Evolutionary conservation across 179 eudicot species (phyloP), one percentile per base, ranked within the genome.

Genomic region (Beta corolliflora): DNA sequence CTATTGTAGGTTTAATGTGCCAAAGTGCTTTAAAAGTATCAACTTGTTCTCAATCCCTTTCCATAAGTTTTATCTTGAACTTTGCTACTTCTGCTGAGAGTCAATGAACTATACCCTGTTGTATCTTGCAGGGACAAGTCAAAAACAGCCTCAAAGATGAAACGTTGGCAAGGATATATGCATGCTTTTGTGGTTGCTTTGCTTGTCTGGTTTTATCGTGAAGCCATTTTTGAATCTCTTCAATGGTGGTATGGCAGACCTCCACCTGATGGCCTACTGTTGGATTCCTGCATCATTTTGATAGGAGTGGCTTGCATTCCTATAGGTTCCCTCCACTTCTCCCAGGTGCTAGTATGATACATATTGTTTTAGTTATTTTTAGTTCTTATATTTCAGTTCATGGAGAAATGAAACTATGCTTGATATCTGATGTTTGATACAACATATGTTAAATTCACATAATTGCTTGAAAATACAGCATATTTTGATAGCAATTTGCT

Each of bases 181-280:
- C 99, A 96, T 90, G 93, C 94, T 71, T 83, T 68, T 77, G 93
- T 94, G 75, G 94, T 96, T 79, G 88, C 94, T 78, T 84, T 94
- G 80, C 92, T 98, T 73, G 96, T 94, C 65, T 96, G 98, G 99
- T 91, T 94, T 91, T 96, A 92, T 75, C 94, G 97, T 76, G 98
- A 96, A 83, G 87, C 99, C 73, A 92, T 96, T 82, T 96, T 96
- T 82, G 99, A 96, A 89, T 93, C 93, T 85, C 98, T 96, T 69
- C 99, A 93, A 78, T 96, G 99, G 97, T 93, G 98, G 98, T 80
- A 92, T 82, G 99, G 99, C 61, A 94, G 98, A 85, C 80, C 97
- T 84, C 95, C 99, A 75, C 88, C 98, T 75, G 99, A 92, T 85
- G 91, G 98, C 82, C 82, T 96, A 83, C 97, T 96, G 82, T 83